Conservation (phyloP, 306 rosid genomes). For the Gillenia trifoliata region DNA sequence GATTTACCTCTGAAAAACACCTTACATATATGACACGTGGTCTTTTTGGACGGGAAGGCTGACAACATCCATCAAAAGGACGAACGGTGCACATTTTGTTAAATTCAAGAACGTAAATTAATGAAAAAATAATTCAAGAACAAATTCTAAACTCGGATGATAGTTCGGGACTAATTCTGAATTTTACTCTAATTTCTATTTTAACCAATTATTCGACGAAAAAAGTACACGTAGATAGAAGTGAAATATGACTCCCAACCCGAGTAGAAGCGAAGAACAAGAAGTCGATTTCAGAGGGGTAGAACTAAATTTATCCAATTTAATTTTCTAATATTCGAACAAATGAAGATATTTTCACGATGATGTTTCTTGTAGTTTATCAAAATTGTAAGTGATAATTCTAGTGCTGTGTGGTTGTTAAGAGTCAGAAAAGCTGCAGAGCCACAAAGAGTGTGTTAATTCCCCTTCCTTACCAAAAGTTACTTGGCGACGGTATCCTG, state of each 20-base stretch:
- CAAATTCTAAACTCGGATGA: no score
- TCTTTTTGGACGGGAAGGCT: no score
- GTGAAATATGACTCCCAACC: not conserved
- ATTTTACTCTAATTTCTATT: no score
- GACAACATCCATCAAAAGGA: no score
- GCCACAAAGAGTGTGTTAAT: not conserved
- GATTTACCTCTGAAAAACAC: no score
- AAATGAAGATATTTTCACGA: not conserved
- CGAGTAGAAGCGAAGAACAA: not conserved
- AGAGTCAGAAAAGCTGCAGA: not conserved
- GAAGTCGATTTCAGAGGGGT: not conserved
- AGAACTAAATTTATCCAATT: not conserved
- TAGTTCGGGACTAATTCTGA: no score
- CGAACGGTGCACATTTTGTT: no score
- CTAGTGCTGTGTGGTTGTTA: not conserved
- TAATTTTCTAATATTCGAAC: not conserved
- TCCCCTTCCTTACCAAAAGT: slow-evolving; percentile 38
- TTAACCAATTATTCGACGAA: no score
- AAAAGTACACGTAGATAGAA: no score
- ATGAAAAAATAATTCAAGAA: no score
- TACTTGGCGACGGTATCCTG: slow-evolving; percentile 32
- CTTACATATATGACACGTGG: no score
- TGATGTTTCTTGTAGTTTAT: not conserved
- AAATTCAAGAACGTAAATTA: no score
- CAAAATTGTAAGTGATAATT: not conserved